Evolutionary conservation across 805 yeast species (phyloP).

Genomic region (Blastobotrys mokoenaii): DNA sequence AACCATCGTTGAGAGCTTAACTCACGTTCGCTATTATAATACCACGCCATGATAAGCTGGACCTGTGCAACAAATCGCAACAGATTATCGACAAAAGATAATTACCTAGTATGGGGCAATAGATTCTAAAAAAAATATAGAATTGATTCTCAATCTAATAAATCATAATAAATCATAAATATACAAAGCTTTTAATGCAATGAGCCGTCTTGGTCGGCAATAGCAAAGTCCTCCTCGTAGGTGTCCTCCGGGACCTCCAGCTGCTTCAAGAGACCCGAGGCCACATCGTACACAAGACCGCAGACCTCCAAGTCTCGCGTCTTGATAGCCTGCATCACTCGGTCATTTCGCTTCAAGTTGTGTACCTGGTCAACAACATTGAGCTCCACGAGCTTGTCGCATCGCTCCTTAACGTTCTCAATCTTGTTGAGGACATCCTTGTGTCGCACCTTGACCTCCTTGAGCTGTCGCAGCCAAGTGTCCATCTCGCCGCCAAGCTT

Average conservation of each 20-base stretch:
- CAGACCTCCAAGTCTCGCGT: conserved; percentile 62
- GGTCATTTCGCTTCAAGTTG: conserved; percentile 51
- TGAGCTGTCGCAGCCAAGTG: conserved; percentile 59
- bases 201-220: background rate
- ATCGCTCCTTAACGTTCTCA: conserved; percentile 43
- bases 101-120: too few species aligned
- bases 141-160: too few species aligned
- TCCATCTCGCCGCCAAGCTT: conserved; percentile 62
- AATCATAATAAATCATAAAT: background rate
- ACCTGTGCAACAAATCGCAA: too few species aligned
- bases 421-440: conserved; percentile 41
- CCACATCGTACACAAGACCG: conserved; percentile 81
- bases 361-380: conserved; percentile 69
- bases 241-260: conserved; percentile 33
- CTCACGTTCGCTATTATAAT: too few species aligned
- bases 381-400: conserved; percentile 60
- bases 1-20: too few species aligned
- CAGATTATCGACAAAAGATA: too few species aligned
- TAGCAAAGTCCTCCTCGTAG: conserved; percentile 3
- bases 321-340: conserved; percentile 57
- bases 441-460: conserved; percentile 60
- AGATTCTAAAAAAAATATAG: too few species aligned
- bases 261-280: conserved; percentile 53
- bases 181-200: background rate
- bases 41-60: too few species aligned